phyloP scores from a whole-genome alignment of 1,284 basidiomycete species.

The Ganoderma leucocontextum region DNA sequence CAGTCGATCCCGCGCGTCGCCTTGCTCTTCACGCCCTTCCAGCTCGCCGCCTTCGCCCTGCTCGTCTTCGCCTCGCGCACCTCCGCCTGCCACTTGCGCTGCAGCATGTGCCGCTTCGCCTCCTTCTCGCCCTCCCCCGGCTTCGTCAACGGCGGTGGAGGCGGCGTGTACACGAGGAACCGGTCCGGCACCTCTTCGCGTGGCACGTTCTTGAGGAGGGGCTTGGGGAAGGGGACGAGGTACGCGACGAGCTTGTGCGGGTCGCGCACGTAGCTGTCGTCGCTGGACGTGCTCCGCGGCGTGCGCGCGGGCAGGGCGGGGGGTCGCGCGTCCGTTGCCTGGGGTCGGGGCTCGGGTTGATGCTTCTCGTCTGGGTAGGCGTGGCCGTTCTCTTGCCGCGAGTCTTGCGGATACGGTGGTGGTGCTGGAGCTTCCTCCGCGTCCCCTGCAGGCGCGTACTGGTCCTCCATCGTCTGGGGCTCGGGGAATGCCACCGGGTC shows the following conservation, averaged over 20 bases:
- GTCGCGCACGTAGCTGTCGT: constrained; percentile 7
- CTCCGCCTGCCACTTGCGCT: constrained; percentile 12
- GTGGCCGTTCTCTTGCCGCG: neutral
- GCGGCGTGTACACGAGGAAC: constrained; percentile 10
- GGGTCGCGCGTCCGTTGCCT: neutral
- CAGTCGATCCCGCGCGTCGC: constrained; percentile 11
- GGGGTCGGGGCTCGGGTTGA: neutral
- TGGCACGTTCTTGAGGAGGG: neutral
- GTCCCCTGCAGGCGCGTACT: neutral
- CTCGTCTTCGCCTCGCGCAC: constrained; percentile 13
- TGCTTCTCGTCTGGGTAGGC: neutral
- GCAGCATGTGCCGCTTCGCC: constrained; percentile 7
- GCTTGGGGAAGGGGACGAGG: constrained; percentile 10
- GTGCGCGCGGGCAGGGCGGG: neutral
- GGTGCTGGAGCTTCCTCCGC: neutral
- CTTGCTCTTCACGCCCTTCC: constrained; percentile 8
- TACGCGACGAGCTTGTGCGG: constrained; percentile 11
- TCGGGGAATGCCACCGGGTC: neutral
- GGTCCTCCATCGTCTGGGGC: neutral
- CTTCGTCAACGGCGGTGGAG: constrained; percentile 1
- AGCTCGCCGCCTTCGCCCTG: constrained; percentile 8
- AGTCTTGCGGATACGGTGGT: neutral
- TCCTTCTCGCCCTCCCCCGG: constrained; percentile 11
- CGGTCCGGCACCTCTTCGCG: neutral
- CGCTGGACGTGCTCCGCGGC: neutral